Evolutionary conservation across 306 rosid genomes (phyloP).

Genomic region (Pachyrhizus erosus): DNA sequence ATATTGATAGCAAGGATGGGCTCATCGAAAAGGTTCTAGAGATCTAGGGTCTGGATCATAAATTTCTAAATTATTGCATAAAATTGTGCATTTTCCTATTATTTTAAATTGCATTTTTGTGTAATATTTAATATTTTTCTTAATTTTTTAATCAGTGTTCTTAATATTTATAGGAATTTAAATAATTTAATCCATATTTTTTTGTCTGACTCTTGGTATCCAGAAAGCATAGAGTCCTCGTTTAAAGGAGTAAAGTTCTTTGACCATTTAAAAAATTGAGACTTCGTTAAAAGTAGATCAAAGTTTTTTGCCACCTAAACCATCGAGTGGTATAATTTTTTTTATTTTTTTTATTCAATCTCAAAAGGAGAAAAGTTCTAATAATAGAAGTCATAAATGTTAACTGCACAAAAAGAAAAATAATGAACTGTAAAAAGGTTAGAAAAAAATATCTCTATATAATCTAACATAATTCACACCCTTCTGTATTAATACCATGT

Average conservation of each 20-base stretch:
- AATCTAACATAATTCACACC: background rate
- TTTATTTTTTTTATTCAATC: background rate
- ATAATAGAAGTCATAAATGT: background rate
- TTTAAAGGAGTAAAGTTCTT: background rate
- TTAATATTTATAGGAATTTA: background rate
- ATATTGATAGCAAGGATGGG: background rate
- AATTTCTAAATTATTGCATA: background rate
- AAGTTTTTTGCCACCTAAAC: background rate
- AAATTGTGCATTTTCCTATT: too few species aligned
- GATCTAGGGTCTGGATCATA: background rate
- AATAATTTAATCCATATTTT: too few species aligned
- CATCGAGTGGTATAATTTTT: background rate
- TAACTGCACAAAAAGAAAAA: background rate
- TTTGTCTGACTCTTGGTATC: background rate
- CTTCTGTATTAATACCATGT: slow-evolving; percentile 3
- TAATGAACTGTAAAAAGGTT: background rate
- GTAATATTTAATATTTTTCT: too few species aligned
- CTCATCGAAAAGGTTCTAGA: background rate
- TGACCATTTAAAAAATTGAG: background rate
- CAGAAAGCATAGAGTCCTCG: background rate
- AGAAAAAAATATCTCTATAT: slow-evolving; percentile 9
- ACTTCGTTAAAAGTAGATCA: too few species aligned
- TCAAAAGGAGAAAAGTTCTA: background rate
- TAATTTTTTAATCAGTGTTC: too few species aligned
- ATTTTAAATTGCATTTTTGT: too few species aligned